Evolutionary conservation across 345 rosid species (phyloP), one percentile per base, ranked within the genome.

Genomic region (Pistacia atlantica): DNA sequence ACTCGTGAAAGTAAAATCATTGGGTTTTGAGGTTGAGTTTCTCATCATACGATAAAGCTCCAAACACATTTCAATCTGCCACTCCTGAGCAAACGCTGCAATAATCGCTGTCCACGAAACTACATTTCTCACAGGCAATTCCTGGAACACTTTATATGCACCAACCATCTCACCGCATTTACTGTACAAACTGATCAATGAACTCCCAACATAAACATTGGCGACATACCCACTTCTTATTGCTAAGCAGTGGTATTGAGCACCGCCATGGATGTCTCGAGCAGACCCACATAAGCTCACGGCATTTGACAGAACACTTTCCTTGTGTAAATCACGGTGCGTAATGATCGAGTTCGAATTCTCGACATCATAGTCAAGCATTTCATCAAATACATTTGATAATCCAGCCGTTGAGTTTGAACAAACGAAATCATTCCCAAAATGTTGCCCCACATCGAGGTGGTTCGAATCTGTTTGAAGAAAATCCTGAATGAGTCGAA

Each of bases 101-200:
- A 93, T 92, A 52, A 95, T 76, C 11, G 92, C 90, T 1, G 97
- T 90, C 99, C 99, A 95, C 0, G 92, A 86, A 56, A 95, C 97
- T 1, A 90, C 95, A 72, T 92, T 92, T 79, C 80, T 93, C 2
- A 85, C 86, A 73, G 98, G 90, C 91, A 92, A 93, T 95, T 92
- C 97, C 1, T 83, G 86, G 28, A 95, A 92, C 91, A 90, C 69
- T 31, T 86, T 87, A 68, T 77, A 80, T 2, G 97, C 97, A 71
- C 58, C 60, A 0, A 67, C 72, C 42, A 87, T 13, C 12, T 81
- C 81, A 3, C 92, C 79, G 11, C 88, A 90, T 77, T 79, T 89
- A 8, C 90, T 3, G 8, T 93, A 93, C 8, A 90, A 66, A 12
- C 83, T 80, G 5, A 93, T 83, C 80, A 95, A 58, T 45, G 94